These are phyloP conservation scores for Smittium culicis DNA, from an alignment of 371 early-diverging fungal genomes.

Conservation along the genomic window DNA sequence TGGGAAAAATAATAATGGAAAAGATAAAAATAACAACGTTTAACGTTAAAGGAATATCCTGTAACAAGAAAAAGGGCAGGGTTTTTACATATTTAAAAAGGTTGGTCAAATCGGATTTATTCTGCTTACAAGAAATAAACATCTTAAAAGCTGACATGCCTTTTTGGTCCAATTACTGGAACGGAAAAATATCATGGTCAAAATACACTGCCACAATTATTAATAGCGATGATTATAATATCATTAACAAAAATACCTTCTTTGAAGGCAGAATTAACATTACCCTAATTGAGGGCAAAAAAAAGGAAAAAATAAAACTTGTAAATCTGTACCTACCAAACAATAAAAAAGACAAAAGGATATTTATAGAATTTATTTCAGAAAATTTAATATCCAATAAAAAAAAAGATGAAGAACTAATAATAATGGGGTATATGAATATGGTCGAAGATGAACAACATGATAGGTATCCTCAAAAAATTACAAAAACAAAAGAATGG, in stretches of 20 bases:
- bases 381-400: background rate
- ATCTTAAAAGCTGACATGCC: background rate
- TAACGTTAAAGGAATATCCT: background rate
- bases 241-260: background rate
- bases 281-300: background rate
- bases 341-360: background rate
- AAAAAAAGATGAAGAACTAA: background rate
- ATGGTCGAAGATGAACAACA: constrained; percentile 5
- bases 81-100: constrained; percentile 3
- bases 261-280: constrained; percentile 7
- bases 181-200: background rate
- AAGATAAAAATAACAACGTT: constrained; percentile 1
- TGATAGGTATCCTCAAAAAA: constrained; percentile 2
- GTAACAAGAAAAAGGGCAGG: background rate
- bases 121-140: constrained; percentile 7
- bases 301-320: background rate
- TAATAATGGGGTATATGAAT: background rate
- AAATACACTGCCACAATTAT: constrained; percentile 1
- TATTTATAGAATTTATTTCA: background rate
- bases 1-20: background rate
- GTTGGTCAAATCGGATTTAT: background rate
- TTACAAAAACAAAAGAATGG: background rate
- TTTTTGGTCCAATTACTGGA: background rate
- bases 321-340: background rate
- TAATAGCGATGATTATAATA: background rate